Evolutionary conservation across 768 basidiomycete species (phyloP).

Genomic region (Boletus fagicola): DNA sequence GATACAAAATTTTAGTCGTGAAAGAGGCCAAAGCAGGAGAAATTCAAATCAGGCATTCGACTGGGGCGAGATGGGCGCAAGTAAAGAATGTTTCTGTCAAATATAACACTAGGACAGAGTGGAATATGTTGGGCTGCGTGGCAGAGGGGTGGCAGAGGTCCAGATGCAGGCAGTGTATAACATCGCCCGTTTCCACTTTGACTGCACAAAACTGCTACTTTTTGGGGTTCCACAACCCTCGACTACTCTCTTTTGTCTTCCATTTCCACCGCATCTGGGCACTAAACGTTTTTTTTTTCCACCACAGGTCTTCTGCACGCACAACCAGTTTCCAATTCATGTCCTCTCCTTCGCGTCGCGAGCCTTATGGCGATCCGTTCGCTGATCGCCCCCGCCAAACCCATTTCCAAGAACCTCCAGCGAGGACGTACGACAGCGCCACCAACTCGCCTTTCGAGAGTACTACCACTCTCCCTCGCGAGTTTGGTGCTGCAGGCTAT

Average conservation of each 20-base stretch:
- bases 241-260: slow-evolving; percentile 10
- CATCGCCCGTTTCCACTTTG: slow-evolving; percentile 33
- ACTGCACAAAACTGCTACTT: slow-evolving; percentile 26
- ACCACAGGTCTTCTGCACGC: slow-evolving; percentile 3
- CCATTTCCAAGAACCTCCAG: slow-evolving; percentile 57
- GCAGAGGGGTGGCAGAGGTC: slow-evolving; percentile 32
- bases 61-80: not conserved
- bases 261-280: slow-evolving; percentile 9
- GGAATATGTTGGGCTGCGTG: slow-evolving; percentile 6
- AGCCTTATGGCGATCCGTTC: slow-evolving; percentile 63
- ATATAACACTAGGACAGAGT: not conserved
- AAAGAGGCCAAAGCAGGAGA: not conserved
- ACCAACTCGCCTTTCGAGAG: slow-evolving; percentile 55
- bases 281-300: slow-evolving; percentile 6
- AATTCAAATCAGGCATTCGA: not conserved
- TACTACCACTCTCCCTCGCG: slow-evolving; percentile 51
- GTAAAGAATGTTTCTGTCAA: not conserved
- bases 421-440: slow-evolving; percentile 41
- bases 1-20: slow-evolving; percentile 1
- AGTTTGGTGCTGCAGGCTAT: slow-evolving; percentile 45
- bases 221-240: slow-evolving; percentile 19
- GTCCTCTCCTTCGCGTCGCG: slow-evolving; percentile 32
- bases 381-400: slow-evolving; percentile 62
- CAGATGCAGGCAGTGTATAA: slow-evolving; percentile 30
- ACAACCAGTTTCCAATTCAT: slow-evolving; percentile 12